Evolutionary conservation across 768 basidiomycete species (phyloP), one percentile per base, ranked within the genome.

Genomic region (Sporobolomyces roseus): DNA sequence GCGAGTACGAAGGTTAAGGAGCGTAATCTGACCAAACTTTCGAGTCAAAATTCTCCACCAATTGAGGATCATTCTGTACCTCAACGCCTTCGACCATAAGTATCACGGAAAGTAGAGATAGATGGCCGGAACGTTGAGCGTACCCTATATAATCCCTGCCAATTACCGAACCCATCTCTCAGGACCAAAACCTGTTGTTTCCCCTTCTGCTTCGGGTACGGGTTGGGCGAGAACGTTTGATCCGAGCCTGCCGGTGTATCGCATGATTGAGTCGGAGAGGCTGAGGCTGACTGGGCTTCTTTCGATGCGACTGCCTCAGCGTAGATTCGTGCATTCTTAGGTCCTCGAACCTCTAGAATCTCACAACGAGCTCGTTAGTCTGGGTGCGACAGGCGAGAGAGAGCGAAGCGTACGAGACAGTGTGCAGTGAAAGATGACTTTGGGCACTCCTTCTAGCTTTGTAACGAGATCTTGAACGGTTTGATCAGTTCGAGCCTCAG

Each of bases 361-460:
- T 45, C 38, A 14, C 45, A 14, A 13, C 32, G 8, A 35, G 35
- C 32, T 21, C 52, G 29, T 53, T 23, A 16, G 36, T 21, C 3
- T 23, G 25, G 29, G 29, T 14, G 48, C 5, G 0, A 46, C 3
- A 54, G 1, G 30, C 46, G 32, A 25, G 23, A 35, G 25, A 27
- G 27, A 29, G 4, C n/a, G n/a, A 17, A 29, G n/a, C n/a, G 8
- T 16, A 70, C 69, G 71, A 38, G 45, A 50, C 5, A 72, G 43
- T 1, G 63, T 43, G 60, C 71, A 72, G 46, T 72, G 71, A 55
- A 72, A 72, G 45, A 72, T 54, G 45, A 72, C 71, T 10, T 29
- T 46, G 10, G 66, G 71, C 6, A 68, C 71, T 54, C 29, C 51
- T 16, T 70, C 43, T 9, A 72, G 59, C 7, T 63, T 30, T 19